Percentiles rank a stretch among this genome's conserved stretches.
Conservation (phyloP, 2,329 filamentous ascomycete species). For the Trichoderma sp. region DNA sequence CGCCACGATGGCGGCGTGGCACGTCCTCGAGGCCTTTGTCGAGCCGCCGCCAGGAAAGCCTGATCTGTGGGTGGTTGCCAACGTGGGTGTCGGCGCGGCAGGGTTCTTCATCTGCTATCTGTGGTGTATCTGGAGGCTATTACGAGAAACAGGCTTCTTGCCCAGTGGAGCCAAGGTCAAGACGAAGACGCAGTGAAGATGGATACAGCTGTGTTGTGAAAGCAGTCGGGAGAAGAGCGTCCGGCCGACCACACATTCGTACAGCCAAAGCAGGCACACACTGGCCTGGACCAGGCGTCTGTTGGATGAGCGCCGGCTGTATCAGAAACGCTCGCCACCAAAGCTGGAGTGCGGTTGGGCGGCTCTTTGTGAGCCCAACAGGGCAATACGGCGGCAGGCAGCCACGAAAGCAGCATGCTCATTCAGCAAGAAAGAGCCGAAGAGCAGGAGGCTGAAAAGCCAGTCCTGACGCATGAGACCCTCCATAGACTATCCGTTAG, state of each 20-base stretch:
- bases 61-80: conserved; percentile 91
- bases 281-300: neutral
- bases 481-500: neutral
- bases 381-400: neutral
- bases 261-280: neutral
- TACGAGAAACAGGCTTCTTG: conserved; percentile 61
- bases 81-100: conserved; percentile 81
- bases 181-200: conserved; percentile 42
- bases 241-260: neutral
- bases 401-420: neutral
- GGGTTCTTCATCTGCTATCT: conserved; percentile 87
- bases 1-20: conserved; percentile 76
- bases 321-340: neutral
- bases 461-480: neutral
- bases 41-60: conserved; percentile 74
- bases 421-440: neutral
- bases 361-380: neutral
- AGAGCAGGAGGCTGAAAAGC: neutral
- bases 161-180: conserved; percentile 37
- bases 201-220: neutral
- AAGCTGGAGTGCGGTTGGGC: neutral
- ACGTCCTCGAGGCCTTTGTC: conserved; percentile 71
- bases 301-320: neutral
- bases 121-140: conserved; percentile 79
- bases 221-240: neutral